Evolutionary conservation across 2,329 filamentous ascomycete species (phyloP), one percentile per base, ranked within the genome.

Genomic region (Ophiocordyceps robertsii): DNA sequence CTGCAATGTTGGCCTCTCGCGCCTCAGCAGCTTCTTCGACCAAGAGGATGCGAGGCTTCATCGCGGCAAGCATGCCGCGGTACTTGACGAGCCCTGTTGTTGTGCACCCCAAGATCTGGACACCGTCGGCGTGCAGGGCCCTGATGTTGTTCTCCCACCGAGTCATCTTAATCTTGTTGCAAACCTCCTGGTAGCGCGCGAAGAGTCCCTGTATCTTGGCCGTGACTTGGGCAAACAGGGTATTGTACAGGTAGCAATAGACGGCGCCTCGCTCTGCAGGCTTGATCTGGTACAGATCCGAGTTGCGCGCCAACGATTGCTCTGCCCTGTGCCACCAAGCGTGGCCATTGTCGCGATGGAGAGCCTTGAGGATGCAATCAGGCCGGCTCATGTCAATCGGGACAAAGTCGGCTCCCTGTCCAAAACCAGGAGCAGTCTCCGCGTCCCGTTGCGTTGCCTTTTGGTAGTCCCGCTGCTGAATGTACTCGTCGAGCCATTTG

Each of bases 1-100:
- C 70, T 1, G 66, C 59, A 32, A 77, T 69, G 40, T 71, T 73
- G 7, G 76, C 75, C 54, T 85, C 82, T 6, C 80, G 70, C 0
- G 81, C 83, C 55, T 93, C 84, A 0, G 84, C 86, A 0, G 84
- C 82, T 62, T 92, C 82, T 64, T 92, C 83, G 39, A 93, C 79
- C 32, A 93, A 62, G 13, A 90, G 68, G 4, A 85, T 68, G 21
- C 68, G 75, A 1, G 86, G 84, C 27, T 73, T 67, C 5, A 90
- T 56, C 2, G 75, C 74, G 1, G 78, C 68, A 19, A 93, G 66
- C 2, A 90, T 66, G 1, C 72, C 75, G 4, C 85, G 77, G 47
- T 92, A 90, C 51, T 93, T 93, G 59, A 80, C 81, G 9, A 93
- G 56, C 1, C 86, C 85, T 0, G 87, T 93, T 0, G 83, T 88